These are phyloP conservation scores for Ganoderma boninense DNA, from an alignment of 1,284 basidiomycete species.

Conservation along the genomic window DNA sequence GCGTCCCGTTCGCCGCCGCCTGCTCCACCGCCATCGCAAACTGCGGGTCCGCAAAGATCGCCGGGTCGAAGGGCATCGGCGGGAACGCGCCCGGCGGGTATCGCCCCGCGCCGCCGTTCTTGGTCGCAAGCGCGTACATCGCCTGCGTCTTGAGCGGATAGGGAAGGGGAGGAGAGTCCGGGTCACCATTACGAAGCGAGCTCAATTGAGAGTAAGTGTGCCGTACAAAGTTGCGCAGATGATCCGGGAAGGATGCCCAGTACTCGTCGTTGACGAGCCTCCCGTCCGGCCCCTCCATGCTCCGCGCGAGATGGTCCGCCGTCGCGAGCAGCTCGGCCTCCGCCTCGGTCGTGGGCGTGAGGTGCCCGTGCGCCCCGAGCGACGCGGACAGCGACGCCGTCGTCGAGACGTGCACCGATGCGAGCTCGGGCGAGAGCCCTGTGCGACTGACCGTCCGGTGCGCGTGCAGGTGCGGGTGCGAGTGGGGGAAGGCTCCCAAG, in stretches of 20 bases:
- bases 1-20: constrained; percentile 52
- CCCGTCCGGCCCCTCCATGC: constrained; percentile 56
- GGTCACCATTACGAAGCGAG: constrained; percentile 43
- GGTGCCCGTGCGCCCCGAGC: constrained; percentile 44
- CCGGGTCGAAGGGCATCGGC: constrained; percentile 57
- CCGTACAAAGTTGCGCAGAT: constrained; percentile 62
- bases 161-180: constrained; percentile 22
- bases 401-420: constrained; percentile 57
- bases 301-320: constrained; percentile 63
- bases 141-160: constrained; percentile 53
- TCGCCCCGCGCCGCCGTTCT: constrained; percentile 42
- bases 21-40: constrained; percentile 62
- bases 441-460: constrained; percentile 39
- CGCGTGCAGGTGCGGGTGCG: constrained; percentile 33
- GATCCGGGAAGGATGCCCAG: constrained; percentile 60
- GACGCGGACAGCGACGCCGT: constrained; percentile 53
- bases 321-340: constrained; percentile 62
- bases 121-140: constrained; percentile 68
- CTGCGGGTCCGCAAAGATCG: constrained; percentile 62
- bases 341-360: constrained; percentile 48
- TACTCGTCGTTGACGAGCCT: constrained; percentile 55
- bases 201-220: constrained; percentile 43
- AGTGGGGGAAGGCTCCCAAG: constrained; percentile 36
- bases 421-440: constrained; percentile 54
- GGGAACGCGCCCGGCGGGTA: constrained; percentile 44